Base-by-base conservation (phyloP, 2,329 filamentous ascomycete species). In the Ophiocordyceps camponoti-saundersi region DNA sequence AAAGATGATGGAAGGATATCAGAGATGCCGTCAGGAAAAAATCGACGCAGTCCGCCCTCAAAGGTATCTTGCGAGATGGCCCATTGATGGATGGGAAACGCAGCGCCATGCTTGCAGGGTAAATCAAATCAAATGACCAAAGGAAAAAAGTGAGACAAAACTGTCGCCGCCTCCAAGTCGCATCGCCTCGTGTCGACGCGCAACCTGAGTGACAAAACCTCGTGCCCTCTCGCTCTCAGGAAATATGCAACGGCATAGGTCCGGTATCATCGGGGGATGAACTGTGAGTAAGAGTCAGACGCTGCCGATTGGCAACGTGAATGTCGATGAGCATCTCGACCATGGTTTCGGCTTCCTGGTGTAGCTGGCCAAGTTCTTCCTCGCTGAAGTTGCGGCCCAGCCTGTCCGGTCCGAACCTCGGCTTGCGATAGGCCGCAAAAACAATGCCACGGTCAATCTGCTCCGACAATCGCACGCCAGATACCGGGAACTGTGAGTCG, bases 351-450 rank as follows among this genome's bases (percentile, higher is more conserved):
- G 72, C 73, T 50, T 77, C 72, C 21, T 59, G 57, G 48, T 70
- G 61, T 10, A 77, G 59, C 18, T 61, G 61, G 10, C 64, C 64
- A 2, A 77, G 65, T 52, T 74, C 69, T 8, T 59, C 59, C 12
- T 60, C 56, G 21, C 49, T 54, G 30, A 61, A 61, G 48, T 57
- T 60, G 44, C 62, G 62, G 13, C 59, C 59, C 13, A 61, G 55
- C 40, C 61, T 59, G 29, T 55, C 57, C 16, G 62, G 62, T 22
- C 65, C 65, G 8, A 55, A 56, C 41, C 62, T 60, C 16, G 70
- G 69, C 50, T 70, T 69, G 21, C 72, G 65, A 52, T 76, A 77
- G 0, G 71, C 73, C 1, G 72, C 73, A 47, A 77, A 77, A 6
- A 77, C 68, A 48, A 77, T 70, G 43, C 73, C 73, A 30, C 70